Conservation (phyloP, 1,284 basidiomycete genomes). For the Heliocybe sulcata region DNA sequence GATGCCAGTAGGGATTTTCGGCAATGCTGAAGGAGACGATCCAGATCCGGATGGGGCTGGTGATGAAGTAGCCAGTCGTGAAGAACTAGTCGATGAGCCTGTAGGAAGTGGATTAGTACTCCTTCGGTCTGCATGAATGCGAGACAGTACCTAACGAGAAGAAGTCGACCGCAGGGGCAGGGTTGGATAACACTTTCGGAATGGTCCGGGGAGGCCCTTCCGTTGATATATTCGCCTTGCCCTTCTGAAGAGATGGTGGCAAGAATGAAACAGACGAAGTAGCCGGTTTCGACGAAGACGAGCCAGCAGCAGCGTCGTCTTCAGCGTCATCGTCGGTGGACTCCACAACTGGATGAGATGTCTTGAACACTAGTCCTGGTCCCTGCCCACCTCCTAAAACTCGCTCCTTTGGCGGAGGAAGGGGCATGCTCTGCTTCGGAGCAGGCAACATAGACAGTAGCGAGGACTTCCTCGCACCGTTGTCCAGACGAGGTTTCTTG, state of each 20-base stretch:
- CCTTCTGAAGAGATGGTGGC: constrained; percentile 51
- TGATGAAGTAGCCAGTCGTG: neutral
- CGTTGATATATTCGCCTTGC: constrained; percentile 51
- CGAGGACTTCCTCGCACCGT: constrained; percentile 56
- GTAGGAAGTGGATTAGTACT: neutral
- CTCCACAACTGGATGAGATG: constrained; percentile 13
- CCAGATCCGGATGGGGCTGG: constrained; percentile 5
- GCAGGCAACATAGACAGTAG: constrained; percentile 70
- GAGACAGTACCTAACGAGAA: constrained; percentile 45
- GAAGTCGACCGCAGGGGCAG: constrained; percentile 51
- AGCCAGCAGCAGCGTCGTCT: constrained; percentile 4
- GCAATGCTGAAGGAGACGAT: neutral
- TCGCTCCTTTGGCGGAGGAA: constrained; percentile 32
- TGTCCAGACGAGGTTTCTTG: constrained; percentile 49
- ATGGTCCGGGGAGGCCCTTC: constrained; percentile 33
- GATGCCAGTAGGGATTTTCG: constrained; percentile 19
- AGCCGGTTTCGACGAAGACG: constrained; percentile 6
- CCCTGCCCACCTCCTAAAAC: constrained; percentile 60
- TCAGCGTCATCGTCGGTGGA: constrained; percentile 12
- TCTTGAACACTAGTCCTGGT: constrained; percentile 52
- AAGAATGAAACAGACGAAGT: constrained; percentile 36
- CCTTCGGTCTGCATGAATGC: neutral
- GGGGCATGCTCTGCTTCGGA: constrained; percentile 53
- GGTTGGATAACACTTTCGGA: constrained; percentile 6
- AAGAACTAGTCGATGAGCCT: neutral